Conservation (phyloP, 495 filamentous ascomycete species). For the Talaromyces thailandensis region DNA sequence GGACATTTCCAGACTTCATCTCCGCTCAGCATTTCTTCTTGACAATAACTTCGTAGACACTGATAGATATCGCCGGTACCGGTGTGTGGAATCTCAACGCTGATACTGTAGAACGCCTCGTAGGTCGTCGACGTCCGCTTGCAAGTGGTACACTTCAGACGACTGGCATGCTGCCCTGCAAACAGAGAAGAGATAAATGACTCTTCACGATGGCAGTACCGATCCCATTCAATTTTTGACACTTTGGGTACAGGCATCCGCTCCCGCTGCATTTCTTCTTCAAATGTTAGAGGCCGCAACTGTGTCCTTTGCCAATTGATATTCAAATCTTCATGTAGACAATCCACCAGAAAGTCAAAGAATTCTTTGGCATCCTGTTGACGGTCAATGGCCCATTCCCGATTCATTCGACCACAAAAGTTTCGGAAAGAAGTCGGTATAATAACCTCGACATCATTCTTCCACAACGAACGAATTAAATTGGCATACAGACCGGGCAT, state of each 20-base stretch:
- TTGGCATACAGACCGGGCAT: constrained; percentile 68
- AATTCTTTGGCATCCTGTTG: constrained; percentile 80
- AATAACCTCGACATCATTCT: constrained; percentile 55
- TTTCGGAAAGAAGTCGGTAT: constrained; percentile 45
- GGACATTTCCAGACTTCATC: constrained; percentile 67
- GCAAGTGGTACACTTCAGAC: constrained; percentile 55
- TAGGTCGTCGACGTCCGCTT: constrained; percentile 61
- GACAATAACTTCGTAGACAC: constrained; percentile 59
- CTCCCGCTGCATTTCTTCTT: constrained; percentile 57
- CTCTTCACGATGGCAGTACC: constrained; percentile 58
- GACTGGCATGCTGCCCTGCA: constrained; percentile 60
- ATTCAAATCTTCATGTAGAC: constrained; percentile 70
- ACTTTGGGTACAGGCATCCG: constrained; percentile 49
- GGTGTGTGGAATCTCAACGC: constrained; percentile 52
- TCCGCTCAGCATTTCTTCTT: constrained; percentile 56
- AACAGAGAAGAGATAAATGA: constrained; percentile 62
- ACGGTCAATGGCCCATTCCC: constrained; percentile 50
- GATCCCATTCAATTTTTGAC: constrained; percentile 57
- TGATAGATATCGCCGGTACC: constrained; percentile 48
- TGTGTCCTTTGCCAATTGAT: constrained; percentile 50
- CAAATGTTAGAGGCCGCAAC: constrained; percentile 47
- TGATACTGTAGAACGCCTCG: constrained; percentile 61
- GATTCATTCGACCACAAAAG: constrained; percentile 47
- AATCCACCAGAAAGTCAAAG: constrained; percentile 61
- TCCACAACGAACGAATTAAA: constrained; percentile 65